phyloP scores from a whole-genome alignment of 495 filamentous ascomycete genomes.

The Pyrenula massariospora region DNA sequence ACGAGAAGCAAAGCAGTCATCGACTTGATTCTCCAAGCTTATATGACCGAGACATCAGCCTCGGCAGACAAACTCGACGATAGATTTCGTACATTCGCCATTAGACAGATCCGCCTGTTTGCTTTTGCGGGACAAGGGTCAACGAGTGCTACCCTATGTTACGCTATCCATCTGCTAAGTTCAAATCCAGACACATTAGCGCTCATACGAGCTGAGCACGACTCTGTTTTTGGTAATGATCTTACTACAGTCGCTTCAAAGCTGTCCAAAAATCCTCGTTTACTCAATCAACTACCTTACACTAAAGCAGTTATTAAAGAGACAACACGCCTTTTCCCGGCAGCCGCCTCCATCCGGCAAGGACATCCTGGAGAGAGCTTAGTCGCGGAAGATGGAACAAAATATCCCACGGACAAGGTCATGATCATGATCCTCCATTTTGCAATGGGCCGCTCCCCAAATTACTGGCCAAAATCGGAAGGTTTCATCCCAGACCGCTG shows the following conservation, averaged over 20 bases:
- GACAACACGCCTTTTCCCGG: conserved; percentile 29
- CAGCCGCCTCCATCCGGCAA: conserved; percentile 24
- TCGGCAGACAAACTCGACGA: conserved; percentile 3
- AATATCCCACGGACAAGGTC: conserved; percentile 20
- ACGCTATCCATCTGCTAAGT: conserved; percentile 31
- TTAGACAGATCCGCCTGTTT: conserved; percentile 17
- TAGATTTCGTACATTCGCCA: conserved; percentile 15
- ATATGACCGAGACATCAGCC: neutral
- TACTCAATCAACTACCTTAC: conserved; percentile 30
- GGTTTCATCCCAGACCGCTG: conserved; percentile 26
- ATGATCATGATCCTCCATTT: conserved; percentile 15
- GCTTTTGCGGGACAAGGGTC: conserved; percentile 25
- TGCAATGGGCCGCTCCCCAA: conserved; percentile 13
- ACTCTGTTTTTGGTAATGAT: conserved; percentile 21
- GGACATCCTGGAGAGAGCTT: conserved; percentile 20
- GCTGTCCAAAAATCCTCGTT: conserved; percentile 17
- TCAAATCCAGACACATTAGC: conserved; percentile 25
- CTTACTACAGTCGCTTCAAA: conserved; percentile 6
- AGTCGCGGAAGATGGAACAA: conserved; percentile 11
- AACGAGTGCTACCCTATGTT: conserved; percentile 21
- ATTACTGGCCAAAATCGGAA: conserved; percentile 17
- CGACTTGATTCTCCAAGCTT: conserved; percentile 3
- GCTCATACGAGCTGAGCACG: conserved; percentile 31
- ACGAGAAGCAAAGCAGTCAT: conserved; percentile 1
- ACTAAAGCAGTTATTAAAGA: conserved; percentile 39